Evolutionary conservation across 2,329 filamentous ascomycete genomes (phyloP), one percentile per base, ranked within the genome.

Genomic region (Colletotrichum kahawae): DNA sequence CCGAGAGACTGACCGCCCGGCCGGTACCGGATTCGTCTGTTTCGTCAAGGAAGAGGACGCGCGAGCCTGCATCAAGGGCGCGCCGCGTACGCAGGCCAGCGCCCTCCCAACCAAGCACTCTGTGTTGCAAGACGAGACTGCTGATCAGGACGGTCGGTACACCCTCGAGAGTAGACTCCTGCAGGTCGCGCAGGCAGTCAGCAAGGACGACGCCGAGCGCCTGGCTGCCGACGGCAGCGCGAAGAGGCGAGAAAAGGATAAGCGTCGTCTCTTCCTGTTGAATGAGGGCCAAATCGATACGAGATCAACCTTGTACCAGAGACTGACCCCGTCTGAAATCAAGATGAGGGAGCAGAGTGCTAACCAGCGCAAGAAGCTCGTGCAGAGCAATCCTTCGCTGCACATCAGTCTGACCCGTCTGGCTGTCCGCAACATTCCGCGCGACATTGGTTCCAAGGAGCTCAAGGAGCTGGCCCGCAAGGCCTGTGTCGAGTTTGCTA

Each of bases 11-110:
- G 95, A 96, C 79, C 93, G 95, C 67, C 95, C 97, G 3, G 95
- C 94, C 63, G 97, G 97, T 31, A 98, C 96, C 36, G 97, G 94
- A 5, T 99, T 99, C 81, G 96, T 98, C 34, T 98, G 95, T 85
- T 99, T 99, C 85, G 93, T 93, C 85, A 93, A 93, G 65, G 86
- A 88, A 48, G 91, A 93, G 24, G 95, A 98, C 81, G 95, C 93
- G 78, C 92, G 93, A 81, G 84, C 88, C 24, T 98, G 97, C 82
- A 87, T 98, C 76, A 93, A 92, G 77, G 89, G 88, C 16, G 94
- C 95, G 2, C 97, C 97, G 1, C 91, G 90, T 31, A 84, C 87
- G 34, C 85, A 88, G 74, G 78, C 84, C 12, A 81, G 87, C n/a
- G 84, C 87, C 18, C 85, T 91, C 76, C 68, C 66, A 16, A 76